Evolutionary conservation across 306 rosid species (phyloP), one percentile per base, ranked within the genome.

Genomic region (Pachyrhizus erosus): DNA sequence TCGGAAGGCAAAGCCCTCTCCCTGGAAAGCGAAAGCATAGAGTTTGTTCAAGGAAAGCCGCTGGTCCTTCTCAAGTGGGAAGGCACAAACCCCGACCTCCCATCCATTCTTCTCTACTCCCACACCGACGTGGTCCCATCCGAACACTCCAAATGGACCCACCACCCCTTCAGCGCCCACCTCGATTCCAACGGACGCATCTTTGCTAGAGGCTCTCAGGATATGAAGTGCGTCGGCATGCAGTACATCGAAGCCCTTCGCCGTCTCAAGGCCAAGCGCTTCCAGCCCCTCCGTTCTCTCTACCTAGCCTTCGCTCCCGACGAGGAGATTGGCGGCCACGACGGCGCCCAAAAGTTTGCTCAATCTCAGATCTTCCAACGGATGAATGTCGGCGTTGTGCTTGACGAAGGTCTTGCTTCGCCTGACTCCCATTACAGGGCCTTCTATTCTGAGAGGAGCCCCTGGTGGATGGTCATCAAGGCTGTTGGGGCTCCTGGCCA

Each of bases 201-300:
- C 8, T 89, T 79, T 62, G 98, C 98, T 20, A 78, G 99, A 80
- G 98, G 98, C 21, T 91, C 99, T 3, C 98, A 96, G 84, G 98
- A 93, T 54, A 95, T 92, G 97, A 95, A 96, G 90, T 96, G 99
- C 84, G 96, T 96, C 14, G 93, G 98, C 2, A 73, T 93, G 91
- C 99, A 96, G 86, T 93, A 96, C 83, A 87, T 96, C 20, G 99
- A 96, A 85, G 99, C 98, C 18, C 68, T 96, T 82, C 89, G 98
- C 3, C 82, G 82, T 18, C 84, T 96, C 51, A 88, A 86, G 84
- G 85, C 85, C 13, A 73, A 83, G 42, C 86, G 85, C 43, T 96
- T 91, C 57, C 49, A 46, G 13, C 99, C 99, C 9, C 57, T 77
- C 48, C 87, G 97, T 2, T 74, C 89, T 43, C 64, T 93, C 10